Base-by-base conservation (phyloP, 805 yeast species). In the Hyphopichia homilentoma region DNA sequence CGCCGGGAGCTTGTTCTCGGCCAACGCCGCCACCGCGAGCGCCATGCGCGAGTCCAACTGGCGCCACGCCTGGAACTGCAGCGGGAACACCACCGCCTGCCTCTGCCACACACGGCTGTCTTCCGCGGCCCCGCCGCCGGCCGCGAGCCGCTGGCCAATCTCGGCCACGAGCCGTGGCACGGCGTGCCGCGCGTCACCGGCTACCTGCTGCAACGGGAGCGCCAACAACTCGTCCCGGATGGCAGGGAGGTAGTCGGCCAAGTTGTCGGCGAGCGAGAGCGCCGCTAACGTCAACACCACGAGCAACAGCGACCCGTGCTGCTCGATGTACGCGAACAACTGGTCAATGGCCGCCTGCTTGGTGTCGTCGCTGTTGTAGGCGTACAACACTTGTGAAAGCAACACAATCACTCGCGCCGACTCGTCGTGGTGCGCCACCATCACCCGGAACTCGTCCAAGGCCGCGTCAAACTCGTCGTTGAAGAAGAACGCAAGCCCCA, bases 341-440 rank as follows among this genome's bases (percentile, higher is more conserved):
- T 87, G 95, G 45, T 88, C 96, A 29, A 84, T 50, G 0, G 97
- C 96, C 1, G 88, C 89, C 41, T 79, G 82, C 37, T 77, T 80
- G 1, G 93, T 78, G 4, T 84, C 93, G n/a, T 73, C 77, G 0
- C 78, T 73, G n/a, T 78, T 83, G 35, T 75, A 75, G 2, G 86
- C 85, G 61, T 81, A 83, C 30, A 93, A 64, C 1, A 89, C 82
- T 50, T 88, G 95, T 0, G 93, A 77, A 14, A 86, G 70, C 18
- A 90, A 58, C 5, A 81, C 75, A 11, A 86, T 78, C n/a, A 87
- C 68, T 39, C 81, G 72, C 41, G 73, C 77, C 4, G 83, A 76
- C 30, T 75, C 78, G 4, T 75, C 72, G 16, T 81, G 70, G 9
- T 43, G 35, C 7, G 36, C 43, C 27, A 88, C 59, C n/a, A 93